Evolutionary conservation across 2,329 filamentous ascomycete genomes (phyloP).

Genomic region (Exutisphaerella laricina): DNA sequence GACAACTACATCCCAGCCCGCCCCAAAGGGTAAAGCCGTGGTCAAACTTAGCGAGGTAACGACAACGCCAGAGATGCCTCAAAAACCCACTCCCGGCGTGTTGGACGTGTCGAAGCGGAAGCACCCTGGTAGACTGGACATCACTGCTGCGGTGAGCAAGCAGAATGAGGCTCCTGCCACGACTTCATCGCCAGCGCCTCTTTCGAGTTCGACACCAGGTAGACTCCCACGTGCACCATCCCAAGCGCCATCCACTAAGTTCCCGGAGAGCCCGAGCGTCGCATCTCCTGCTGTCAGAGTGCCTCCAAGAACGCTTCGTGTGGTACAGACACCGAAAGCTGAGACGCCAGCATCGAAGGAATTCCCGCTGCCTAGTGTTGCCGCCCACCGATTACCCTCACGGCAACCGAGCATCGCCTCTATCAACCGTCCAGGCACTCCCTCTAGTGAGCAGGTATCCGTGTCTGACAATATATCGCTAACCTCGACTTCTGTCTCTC

Average conservation of each 20-base stretch:
- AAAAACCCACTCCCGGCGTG: slow-evolving; percentile 17
- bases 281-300: slow-evolving; percentile 41
- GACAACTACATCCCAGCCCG: not conserved
- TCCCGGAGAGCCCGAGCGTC: slow-evolving; percentile 51
- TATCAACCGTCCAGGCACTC: slow-evolving; percentile 63
- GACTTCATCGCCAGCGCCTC: slow-evolving; percentile 43
- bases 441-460: slow-evolving; percentile 67
- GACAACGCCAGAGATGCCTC: slow-evolving; percentile 14
- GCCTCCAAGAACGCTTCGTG: slow-evolving; percentile 61
- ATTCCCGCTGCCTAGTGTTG: slow-evolving; percentile 34
- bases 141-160: slow-evolving; percentile 36
- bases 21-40: slow-evolving; percentile 8
- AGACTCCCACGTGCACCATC: slow-evolving; percentile 27
- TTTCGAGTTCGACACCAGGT: slow-evolving; percentile 23
- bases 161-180: slow-evolving; percentile 5
- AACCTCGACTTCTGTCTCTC: slow-evolving; percentile 65
- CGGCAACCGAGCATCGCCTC: slow-evolving; percentile 53
- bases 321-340: slow-evolving; percentile 61
- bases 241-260: slow-evolving; percentile 51
- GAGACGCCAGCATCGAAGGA: slow-evolving; percentile 47
- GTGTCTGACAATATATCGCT: slow-evolving; percentile 63
- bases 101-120: slow-evolving; percentile 30
- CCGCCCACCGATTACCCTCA: slow-evolving; percentile 40
- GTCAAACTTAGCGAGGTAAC: slow-evolving; percentile 11
- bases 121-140: slow-evolving; percentile 45